Conservation (phyloP, 2,329 filamentous ascomycete species). For the Phyllosticta paracitricarpa region DNA sequence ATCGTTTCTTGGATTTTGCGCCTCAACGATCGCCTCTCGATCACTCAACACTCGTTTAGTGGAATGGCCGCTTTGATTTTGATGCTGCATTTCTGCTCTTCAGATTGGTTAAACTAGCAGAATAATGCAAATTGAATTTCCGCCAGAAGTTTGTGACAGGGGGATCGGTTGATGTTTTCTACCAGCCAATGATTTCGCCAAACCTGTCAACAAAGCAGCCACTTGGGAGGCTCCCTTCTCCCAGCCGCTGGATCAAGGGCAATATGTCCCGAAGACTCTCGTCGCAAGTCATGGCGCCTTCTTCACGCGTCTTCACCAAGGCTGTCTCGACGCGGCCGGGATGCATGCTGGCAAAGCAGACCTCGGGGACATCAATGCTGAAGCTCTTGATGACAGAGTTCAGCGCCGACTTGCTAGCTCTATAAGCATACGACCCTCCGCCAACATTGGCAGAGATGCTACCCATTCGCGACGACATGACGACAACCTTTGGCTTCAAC, state of each 20-base stretch:
- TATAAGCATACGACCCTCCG: slow-evolving; percentile 37
- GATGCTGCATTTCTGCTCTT: not conserved
- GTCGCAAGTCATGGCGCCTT: slow-evolving; percentile 32
- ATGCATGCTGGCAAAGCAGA: slow-evolving; percentile 34
- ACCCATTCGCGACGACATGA: slow-evolving; percentile 38
- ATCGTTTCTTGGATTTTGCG: not conserved
- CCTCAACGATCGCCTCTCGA: not conserved
- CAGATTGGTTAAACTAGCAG: not conserved
- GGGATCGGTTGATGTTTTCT: not conserved
- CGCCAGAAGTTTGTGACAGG: not conserved
- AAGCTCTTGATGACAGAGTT: slow-evolving; percentile 38
- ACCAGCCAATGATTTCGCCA: slow-evolving; percentile 35
- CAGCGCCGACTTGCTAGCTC: slow-evolving; percentile 37
- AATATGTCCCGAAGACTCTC: slow-evolving; percentile 33
- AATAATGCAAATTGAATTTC: not conserved
- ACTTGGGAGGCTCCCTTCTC: slow-evolving; percentile 17
- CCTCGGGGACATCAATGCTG: slow-evolving; percentile 33
- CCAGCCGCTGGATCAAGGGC: slow-evolving; percentile 26
- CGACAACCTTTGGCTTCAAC: slow-evolving; percentile 25
- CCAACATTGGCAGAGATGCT: slow-evolving; percentile 29
- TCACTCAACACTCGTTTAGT: not conserved
- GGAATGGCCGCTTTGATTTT: not conserved
- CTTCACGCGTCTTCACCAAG: slow-evolving; percentile 35
- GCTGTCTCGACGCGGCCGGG: slow-evolving; percentile 37
- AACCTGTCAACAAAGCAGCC: slow-evolving; percentile 36